These are phyloP conservation scores for Cryphonectria japonica DNA, from an alignment of 2,329 filamentous ascomycete genomes.

Conservation along the genomic window DNA sequence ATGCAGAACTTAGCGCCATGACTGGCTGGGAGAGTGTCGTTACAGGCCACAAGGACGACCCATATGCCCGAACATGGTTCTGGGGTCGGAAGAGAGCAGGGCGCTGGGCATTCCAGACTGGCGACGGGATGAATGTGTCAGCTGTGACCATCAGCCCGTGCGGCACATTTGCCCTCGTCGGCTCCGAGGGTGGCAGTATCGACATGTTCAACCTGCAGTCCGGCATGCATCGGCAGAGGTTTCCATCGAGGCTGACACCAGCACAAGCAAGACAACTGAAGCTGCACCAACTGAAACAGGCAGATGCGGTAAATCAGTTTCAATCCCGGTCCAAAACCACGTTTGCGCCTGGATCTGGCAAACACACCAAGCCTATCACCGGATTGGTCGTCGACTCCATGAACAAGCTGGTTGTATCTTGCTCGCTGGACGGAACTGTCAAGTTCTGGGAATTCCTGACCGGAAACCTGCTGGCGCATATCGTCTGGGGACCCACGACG, in stretches of 20 bases:
- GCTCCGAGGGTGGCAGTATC: conserved; percentile 79
- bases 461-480: conserved; percentile 76
- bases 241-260: conserved; percentile 78
- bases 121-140: conserved; percentile 80
- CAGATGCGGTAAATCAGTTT: conserved; percentile 60
- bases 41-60: conserved; percentile 86
- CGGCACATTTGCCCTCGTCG: conserved; percentile 90
- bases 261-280: conserved; percentile 78
- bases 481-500: conserved; percentile 81
- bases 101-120: conserved; percentile 87
- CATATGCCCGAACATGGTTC: conserved; percentile 92
- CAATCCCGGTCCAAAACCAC: conserved; percentile 52
- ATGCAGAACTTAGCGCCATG: conserved; percentile 73
- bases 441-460: conserved; percentile 98
- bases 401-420: conserved; percentile 84
- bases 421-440: conserved; percentile 85
- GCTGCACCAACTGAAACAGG: conserved; percentile 63
- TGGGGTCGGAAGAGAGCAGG: conserved; percentile 95
- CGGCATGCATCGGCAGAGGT: conserved; percentile 83
- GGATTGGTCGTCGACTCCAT: conserved; percentile 88
- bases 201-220: conserved; percentile 98
- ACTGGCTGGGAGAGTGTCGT: conserved; percentile 98
- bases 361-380: conserved; percentile 81
- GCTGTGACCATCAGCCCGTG: conserved; percentile 89
- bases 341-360: conserved; percentile 63